Percentiles rank a stretch among this genome's conserved stretches.
phyloP scores from a whole-genome alignment of 139 green algal species.

The Volvox africanus region DNA sequence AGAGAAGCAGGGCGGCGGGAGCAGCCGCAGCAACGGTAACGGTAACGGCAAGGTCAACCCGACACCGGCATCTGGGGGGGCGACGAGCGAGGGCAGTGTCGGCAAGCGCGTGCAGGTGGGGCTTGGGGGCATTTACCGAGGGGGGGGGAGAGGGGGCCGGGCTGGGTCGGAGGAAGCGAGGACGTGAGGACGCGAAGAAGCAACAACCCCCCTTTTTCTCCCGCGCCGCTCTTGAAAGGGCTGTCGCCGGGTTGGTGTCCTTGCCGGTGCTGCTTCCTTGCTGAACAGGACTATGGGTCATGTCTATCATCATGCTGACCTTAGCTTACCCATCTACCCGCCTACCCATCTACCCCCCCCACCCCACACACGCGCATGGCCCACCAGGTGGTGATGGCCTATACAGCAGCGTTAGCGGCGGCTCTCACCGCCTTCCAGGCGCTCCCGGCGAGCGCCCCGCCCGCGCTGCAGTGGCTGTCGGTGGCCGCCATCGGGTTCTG shows the following conservation, averaged over 20 bases:
- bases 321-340: too few species aligned
- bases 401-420: conserved; percentile 42
- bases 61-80: not conserved
- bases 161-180: conserved; percentile 41
- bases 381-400: conserved; percentile 43
- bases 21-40: not conserved
- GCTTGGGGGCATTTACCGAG: not conserved
- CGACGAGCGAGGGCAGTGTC: conserved; percentile 37
- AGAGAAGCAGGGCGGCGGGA: not conserved
- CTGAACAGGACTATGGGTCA: too few species aligned
- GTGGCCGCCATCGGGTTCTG: conserved; percentile 92
- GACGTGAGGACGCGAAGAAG: not conserved
- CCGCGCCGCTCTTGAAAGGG: not conserved
- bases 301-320: too few species aligned
- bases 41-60: not conserved
- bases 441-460: not conserved
- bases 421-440: conserved; percentile 37
- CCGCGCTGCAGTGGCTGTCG: conserved; percentile 86
- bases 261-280: too few species aligned
- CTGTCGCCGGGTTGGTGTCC: too few species aligned
- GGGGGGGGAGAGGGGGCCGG: not conserved
- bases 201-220: not conserved
- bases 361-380: not conserved
- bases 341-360: not conserved
- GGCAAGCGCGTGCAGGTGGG: conserved; percentile 56